Evolutionary conservation across 306 rosid genomes (phyloP).

Genomic region (Gillenia trifoliata): DNA sequence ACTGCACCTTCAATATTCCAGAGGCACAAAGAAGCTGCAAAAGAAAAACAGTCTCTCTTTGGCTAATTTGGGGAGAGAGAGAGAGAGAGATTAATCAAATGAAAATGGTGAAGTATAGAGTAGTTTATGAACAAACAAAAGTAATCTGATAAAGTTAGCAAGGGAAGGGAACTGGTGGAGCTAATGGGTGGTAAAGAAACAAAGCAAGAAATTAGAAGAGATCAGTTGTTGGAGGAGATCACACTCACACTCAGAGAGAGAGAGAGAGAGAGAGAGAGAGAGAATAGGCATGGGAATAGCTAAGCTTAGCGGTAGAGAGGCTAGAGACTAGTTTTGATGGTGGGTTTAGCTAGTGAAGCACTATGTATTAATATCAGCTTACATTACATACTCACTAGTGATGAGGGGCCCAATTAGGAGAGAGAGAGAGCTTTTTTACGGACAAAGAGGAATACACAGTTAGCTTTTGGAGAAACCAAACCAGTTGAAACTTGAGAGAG

Average conservation of each 20-base stretch:
- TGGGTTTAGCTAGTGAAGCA: constrained; percentile 38
- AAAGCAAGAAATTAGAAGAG: neutral
- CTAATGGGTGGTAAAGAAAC: neutral
- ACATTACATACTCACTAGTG: neutral
- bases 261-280: constrained; percentile 8
- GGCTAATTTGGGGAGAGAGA: neutral
- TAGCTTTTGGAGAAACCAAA: constrained; percentile 18
- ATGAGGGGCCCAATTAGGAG: constrained; percentile 12
- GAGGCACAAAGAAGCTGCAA: neutral
- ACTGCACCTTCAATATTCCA: neutral
- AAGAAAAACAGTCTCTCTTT: neutral
- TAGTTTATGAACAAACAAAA: neutral
- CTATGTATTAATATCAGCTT: constrained; percentile 32
- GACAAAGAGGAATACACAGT: constrained; percentile 34
- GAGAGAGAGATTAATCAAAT: no score
- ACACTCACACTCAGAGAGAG: neutral
- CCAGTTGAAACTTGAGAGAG: neutral
- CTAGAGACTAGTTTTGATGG: constrained; percentile 10
- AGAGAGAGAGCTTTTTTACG: constrained; percentile 19
- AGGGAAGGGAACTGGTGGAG: neutral
- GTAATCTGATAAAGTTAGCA: neutral
- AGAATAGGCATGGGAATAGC: neutral
- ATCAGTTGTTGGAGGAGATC: neutral
- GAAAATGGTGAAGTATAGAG: no score
- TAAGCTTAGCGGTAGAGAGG: neutral